A percentile compares a stretch with the other conserved stretches of the same genome.
Conservation (phyloP, 805 yeast genomes). For the Wickerhamiella galacta region DNA sequence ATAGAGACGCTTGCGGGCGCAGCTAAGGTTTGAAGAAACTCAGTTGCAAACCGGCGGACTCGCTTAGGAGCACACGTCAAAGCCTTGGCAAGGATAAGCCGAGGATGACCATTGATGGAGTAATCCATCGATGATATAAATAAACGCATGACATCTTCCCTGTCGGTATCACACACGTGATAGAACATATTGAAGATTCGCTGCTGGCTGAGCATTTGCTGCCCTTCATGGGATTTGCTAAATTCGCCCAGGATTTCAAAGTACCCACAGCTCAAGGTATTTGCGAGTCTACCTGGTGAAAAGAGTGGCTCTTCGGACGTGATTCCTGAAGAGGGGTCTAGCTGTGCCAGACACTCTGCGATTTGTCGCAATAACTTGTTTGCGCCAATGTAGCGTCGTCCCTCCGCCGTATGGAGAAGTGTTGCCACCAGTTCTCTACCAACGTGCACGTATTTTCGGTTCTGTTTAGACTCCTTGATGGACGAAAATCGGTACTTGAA, state of each 20-base stretch:
- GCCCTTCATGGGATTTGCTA: slow-evolving; percentile 43
- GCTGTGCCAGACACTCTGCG: slow-evolving; percentile 74
- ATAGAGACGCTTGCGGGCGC: too few species aligned
- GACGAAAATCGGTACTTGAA: slow-evolving; percentile 66
- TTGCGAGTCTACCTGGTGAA: slow-evolving; percentile 38
- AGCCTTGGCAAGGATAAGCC: slow-evolving; percentile 50
- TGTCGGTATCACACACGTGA: slow-evolving; percentile 28
- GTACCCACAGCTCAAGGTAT: slow-evolving; percentile 61
- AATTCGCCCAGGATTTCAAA: slow-evolving; percentile 63
- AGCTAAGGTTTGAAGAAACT: slow-evolving; percentile 30
- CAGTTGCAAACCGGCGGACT: slow-evolving; percentile 42
- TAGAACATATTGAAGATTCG: slow-evolving; percentile 67
- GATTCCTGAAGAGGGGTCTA: slow-evolving; percentile 66
- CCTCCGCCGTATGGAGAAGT: slow-evolving; percentile 44
- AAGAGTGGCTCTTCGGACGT: slow-evolving; percentile 59
- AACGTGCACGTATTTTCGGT: slow-evolving; percentile 43
- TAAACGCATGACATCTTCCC: slow-evolving; percentile 15
- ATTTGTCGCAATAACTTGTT: slow-evolving; percentile 76
- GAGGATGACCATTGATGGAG: slow-evolving; percentile 42
- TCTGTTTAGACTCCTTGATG: slow-evolving; percentile 30
- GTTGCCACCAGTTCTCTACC: slow-evolving; percentile 64
- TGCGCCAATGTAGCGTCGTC: slow-evolving; percentile 39
- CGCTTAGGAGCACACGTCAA: slow-evolving; percentile 36
- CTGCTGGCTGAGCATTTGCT: slow-evolving; percentile 60
- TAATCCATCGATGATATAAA: slow-evolving; percentile 50